Base-by-base conservation (phyloP, 2,329 filamentous ascomycete genomes). In the Pezicula carpinea region DNA sequence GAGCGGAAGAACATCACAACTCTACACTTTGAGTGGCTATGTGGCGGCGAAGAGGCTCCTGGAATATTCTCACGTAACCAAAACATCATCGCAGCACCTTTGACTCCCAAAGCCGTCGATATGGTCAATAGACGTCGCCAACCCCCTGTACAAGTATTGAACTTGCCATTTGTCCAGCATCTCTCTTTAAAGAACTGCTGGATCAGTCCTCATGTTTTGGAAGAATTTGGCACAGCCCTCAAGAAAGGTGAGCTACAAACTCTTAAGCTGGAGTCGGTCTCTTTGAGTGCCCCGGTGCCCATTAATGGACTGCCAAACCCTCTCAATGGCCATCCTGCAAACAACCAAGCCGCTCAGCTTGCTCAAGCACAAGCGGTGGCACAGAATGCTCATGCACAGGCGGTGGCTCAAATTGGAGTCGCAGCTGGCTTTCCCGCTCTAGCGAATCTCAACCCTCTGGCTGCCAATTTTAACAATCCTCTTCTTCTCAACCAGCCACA, bases 151-250 rank as follows among this genome's bases (percentile, higher is more conserved):
- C 13, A 41, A 2, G 48, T 82, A 5, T 59, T 83, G n/a, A 61
- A 63, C 1, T 71, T 89, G 38, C 77, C 76, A 3, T 63, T 77
- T 55, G 62, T 87, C 19, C 69, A 78, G 50, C 69, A 79, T 42
- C 63, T 89, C 2, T 82, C 76, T 0, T 66, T 88, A 7, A 79
- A 79, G 54, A 88, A 88, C 56, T 87, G 83, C 64, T 88, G 83
- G 82, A 68, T 80, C 11, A 75, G 76, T 3, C 83, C 84, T 0
- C 68, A 75, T 34, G 69, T 80, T 2, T 69, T 87, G 26, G 58
- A 74, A 26, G 66, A 71, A 10, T 70, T 82, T 43, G 65, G 82
- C 48, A 65, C 66, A 2, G 60, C 64, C 4, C 76, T 82, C 62
- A 69, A 72, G 17, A 59, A 66, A 5, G 60, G 64, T 6, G 69